phyloP scores from a whole-genome alignment of 352 stramenopile genomes.

The Globisporangium uncinulatum region DNA sequence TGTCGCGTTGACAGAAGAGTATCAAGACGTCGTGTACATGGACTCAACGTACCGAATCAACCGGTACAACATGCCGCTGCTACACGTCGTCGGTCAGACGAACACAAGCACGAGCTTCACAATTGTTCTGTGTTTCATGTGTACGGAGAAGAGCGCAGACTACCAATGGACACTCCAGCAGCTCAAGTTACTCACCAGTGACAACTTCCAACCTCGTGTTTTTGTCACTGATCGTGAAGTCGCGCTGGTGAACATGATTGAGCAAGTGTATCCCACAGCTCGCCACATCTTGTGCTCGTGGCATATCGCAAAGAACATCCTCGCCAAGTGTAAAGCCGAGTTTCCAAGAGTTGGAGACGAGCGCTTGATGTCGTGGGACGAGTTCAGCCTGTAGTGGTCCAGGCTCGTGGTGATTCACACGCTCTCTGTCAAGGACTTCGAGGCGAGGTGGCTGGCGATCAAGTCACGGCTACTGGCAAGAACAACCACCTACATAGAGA shows the following conservation, averaged over 20 bases:
- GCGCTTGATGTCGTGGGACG: neutral
- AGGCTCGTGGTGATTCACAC: neutral
- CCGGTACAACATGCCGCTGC: constrained; percentile 2
- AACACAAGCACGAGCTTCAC: constrained; percentile 7
- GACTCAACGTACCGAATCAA: constrained; percentile 7
- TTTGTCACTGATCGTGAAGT: neutral
- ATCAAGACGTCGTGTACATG: neutral
- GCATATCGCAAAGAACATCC: neutral
- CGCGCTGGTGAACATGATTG: constrained; percentile 1
- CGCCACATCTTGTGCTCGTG: neutral
- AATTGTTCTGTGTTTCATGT: neutral
- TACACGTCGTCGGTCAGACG: constrained; percentile 1
- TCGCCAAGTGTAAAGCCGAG: neutral
- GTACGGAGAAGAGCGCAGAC: neutral
- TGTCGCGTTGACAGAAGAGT: neutral
- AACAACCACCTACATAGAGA: no score
- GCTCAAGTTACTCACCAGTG: neutral
- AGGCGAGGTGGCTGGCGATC: no score
- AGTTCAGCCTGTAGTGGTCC: neutral
- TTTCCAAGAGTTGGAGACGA: neutral
- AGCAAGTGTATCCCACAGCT: neutral
- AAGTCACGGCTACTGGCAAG: no score
- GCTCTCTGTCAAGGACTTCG: neutral
- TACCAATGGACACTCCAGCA: neutral
- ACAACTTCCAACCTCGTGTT: neutral